These are phyloP conservation scores for Solanum hybrid DNA, from an alignment of 305 asterid genomes.

Conservation along the genomic window DNA sequence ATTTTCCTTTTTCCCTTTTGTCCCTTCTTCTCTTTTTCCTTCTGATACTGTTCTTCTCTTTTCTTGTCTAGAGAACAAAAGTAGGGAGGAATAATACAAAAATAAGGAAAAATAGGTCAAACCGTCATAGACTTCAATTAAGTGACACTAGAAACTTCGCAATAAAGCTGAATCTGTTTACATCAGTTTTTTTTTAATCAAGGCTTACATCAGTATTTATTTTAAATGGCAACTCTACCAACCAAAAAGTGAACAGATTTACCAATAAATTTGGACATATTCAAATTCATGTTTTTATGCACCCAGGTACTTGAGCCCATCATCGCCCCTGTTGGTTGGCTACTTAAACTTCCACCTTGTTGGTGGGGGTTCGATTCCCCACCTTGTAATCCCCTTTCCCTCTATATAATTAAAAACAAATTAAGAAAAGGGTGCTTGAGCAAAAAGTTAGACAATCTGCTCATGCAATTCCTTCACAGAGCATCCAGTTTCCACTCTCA, in stretches of 20 bases:
- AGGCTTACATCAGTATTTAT: not conserved
- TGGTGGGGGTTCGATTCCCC: not conserved
- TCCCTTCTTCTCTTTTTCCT: not conserved
- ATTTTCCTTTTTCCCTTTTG: not conserved
- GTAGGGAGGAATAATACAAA: not conserved
- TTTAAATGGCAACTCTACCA: not conserved
- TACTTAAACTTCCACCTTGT: not conserved
- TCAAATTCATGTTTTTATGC: not conserved
- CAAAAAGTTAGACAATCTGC: not conserved
- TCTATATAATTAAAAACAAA: not conserved
- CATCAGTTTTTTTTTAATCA: not conserved
- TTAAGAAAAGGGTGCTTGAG: not conserved
- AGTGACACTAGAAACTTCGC: not conserved
- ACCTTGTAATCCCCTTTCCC: not conserved
- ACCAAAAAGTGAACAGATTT: not conserved
- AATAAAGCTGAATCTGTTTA: not conserved
- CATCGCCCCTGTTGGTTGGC: not conserved
- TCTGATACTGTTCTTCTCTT: not conserved
- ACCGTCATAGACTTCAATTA: not conserved
- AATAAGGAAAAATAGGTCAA: not conserved
- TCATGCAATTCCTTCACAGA: not conserved
- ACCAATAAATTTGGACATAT: not conserved
- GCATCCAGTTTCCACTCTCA: not conserved
- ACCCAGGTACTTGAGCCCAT: not conserved
- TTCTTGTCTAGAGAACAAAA: not conserved